Evolutionary conservation across 2,329 filamentous ascomycete genomes (phyloP), one percentile per base, ranked within the genome.

Genomic region (Fusarium siculi): DNA sequence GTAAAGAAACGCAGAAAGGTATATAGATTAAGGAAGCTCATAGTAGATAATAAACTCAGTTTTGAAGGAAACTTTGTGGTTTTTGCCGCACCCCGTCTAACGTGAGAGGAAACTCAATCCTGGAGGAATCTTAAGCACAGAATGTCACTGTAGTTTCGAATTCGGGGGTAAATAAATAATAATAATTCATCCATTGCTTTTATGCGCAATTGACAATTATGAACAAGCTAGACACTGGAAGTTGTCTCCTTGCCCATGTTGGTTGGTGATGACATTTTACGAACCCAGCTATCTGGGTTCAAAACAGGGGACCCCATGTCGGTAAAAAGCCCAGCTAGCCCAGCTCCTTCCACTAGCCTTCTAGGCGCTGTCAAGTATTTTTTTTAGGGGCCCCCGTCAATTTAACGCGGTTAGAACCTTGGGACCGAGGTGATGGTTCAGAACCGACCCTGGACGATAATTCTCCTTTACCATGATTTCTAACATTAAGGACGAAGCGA

Each of bases 311-410:
- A 7, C 42, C 59, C 69, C 69, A 40, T 73, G 69, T 73, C 50
- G 7, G 32, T 15, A 53, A 30, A 63, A 50, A 43, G 36, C 25
- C 32, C 11, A 32, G 30, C 30, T 32, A 32, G 30, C 30, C 47
- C 60, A 50, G 64, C 34, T 57, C 40, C 55, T 72, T 73, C 65
- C 43, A 66, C 70, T 46, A 46, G 65, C 21, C 40, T 70, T 73
- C 70, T 73, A 73, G 70, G 70, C 46, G 70, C 70, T 63, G 68
- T 59, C 50, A 65, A 37, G 9, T 59, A 30, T 39, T 58, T 15
- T 32, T 28, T 28, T 55, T 36, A 61, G 43, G 63, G 63, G 37
- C n/a, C 23, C 40, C 49, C 30, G 32, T 64, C 30, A 12, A 36
- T 37, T 14, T 36, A 39, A 44, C 40, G 36, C 43, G 50, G 40